Conservation (phyloP, 2,329 filamentous ascomycete species). For the Metarhizium brunneum region DNA sequence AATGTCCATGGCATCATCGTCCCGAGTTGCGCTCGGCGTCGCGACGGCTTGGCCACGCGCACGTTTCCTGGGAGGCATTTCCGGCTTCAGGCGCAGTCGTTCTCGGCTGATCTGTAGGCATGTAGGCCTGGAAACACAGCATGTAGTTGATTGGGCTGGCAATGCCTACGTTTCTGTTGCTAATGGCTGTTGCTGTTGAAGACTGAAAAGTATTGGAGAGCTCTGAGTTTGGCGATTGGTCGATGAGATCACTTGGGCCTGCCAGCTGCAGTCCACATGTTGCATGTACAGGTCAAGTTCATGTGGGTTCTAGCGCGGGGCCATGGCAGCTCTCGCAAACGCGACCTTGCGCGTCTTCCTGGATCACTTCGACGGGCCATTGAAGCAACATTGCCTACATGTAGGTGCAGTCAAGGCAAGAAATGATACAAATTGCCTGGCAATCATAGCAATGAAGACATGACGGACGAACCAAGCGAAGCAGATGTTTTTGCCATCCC, state of each 20-base stretch:
- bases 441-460: constrained; percentile 13
- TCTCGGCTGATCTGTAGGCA: not conserved
- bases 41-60: constrained; percentile 48
- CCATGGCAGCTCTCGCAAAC: not conserved
- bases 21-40: constrained; percentile 42
- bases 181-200: not conserved
- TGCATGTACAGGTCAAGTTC: too few relatives aligned
- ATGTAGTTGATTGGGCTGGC: not conserved
- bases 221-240: not conserved
- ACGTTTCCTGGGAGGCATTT: constrained; percentile 65
- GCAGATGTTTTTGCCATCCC: constrained; percentile 55
- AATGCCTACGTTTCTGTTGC: not conserved
- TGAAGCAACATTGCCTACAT: not conserved
- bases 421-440: not conserved
- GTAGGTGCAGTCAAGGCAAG: not conserved
- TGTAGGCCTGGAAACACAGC: not conserved
- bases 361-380: not conserved
- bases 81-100: constrained; percentile 2
- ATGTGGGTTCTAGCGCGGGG: not conserved
- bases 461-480: constrained; percentile 30
- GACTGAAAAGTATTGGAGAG: not conserved
- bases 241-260: not conserved
- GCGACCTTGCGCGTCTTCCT: not conserved
- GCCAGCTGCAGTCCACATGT: too few relatives aligned
- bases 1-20: constrained; percentile 53